Evolutionary conservation across 2,329 filamentous ascomycete species (phyloP).

Genomic region (Dactylellina haptotyla): DNA sequence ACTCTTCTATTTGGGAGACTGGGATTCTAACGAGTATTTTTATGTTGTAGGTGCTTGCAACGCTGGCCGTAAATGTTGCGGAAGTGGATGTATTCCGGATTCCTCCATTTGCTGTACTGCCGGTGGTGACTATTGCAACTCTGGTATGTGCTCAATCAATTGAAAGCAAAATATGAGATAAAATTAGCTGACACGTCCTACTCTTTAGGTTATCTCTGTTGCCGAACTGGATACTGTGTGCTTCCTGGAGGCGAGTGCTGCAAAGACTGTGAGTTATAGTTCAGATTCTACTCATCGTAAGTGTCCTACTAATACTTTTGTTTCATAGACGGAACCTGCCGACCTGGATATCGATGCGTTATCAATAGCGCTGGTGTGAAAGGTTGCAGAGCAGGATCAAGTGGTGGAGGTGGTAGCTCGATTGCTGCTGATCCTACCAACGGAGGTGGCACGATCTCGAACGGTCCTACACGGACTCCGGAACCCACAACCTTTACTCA

Average conservation of each 20-base stretch:
- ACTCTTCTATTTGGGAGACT: neutral
- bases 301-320: conserved; percentile 2
- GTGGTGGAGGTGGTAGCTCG: conserved; percentile 43
- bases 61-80: conserved; percentile 44
- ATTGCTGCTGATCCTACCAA: conserved; percentile 29
- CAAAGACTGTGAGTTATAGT: conserved; percentile 35
- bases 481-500: conserved; percentile 1
- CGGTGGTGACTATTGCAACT: conserved; percentile 22
- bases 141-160: conserved; percentile 23
- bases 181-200: neutral
- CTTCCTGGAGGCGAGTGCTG: conserved; percentile 46
- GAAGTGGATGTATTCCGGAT: conserved; percentile 31
- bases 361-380: conserved; percentile 45
- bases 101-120: conserved; percentile 19
- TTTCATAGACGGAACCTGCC: conserved; percentile 36
- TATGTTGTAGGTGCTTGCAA: conserved; percentile 34
- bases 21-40: neutral
- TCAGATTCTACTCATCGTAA: neutral
- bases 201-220: conserved; percentile 51
- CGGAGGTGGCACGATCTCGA: conserved; percentile 14
- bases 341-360: conserved; percentile 45
- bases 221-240: conserved; percentile 47
- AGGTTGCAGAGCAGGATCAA: conserved; percentile 33
- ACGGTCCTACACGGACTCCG: conserved; percentile 8
- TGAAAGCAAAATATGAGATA: neutral